Base-by-base conservation (phyloP, 805 yeast genomes). In the Barnettozyma siamensis region DNA sequence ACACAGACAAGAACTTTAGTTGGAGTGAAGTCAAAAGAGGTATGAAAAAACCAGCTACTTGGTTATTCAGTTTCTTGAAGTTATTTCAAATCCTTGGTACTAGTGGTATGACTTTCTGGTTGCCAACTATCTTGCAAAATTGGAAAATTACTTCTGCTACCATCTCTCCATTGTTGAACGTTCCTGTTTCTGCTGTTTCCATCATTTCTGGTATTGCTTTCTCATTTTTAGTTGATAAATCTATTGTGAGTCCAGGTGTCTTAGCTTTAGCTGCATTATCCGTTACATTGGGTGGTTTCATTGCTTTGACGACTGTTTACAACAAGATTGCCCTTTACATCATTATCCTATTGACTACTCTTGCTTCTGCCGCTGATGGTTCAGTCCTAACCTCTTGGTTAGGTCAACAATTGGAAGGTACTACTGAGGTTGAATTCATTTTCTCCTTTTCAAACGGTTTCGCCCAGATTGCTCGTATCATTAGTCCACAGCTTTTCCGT, bases 101-200 rank as follows among this genome's bases (percentile, higher is more conserved):
- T 20, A 49, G 47, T 33, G 53, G 51, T 11, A 33, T 49, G 13
- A 20, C 49, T 1, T 39, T 49, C 13, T 49, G 48, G 37, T 19
- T 49, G 18, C 55, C 55, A 17, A 30, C 43, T 2, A 49, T 51
- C 23, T 32, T 51, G 12, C 31, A 35, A n/a, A 42, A 38, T 3
- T 38, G 47, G 13, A 51, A 51, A 6, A 42, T 43, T 30, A 41
- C 47, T 6, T 36, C 42, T 15, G 38, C 46, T 18, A 19, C 33
- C n/a, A 7, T 29, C 9, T 29, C 31, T 13, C 54, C 47, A 31
- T 34, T 51, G 21, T 37, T 50, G 45, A 48, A 46, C 4, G 45
- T 49, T 10, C 55, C 55, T 6, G 43, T 46, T 15, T 44, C 49
- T 30, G 43, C 48, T 11, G 36, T 41, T 5, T 42, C 47, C 3